phyloP scores from a whole-genome alignment of 2,329 filamentous ascomycete species.

The Zelopaecilomyces penicillatus region DNA sequence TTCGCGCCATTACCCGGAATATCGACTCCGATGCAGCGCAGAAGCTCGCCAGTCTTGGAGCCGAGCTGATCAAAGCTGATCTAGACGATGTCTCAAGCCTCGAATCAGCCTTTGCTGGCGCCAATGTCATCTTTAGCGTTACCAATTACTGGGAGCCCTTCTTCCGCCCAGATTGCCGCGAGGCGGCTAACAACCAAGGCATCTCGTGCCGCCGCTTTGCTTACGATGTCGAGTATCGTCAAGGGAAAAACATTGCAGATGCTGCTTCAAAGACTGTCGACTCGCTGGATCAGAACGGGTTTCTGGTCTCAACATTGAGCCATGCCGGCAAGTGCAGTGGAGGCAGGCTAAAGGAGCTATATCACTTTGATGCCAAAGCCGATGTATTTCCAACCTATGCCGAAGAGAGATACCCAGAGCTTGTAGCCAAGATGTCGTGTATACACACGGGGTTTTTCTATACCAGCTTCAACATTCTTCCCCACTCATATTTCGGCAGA shows the following conservation, averaged over 20 bases:
- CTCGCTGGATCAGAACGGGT: slow-evolving; percentile 37
- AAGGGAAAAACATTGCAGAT: slow-evolving; percentile 48
- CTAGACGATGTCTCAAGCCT: slow-evolving; percentile 33
- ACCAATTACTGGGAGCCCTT: slow-evolving; percentile 50
- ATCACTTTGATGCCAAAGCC: slow-evolving; percentile 46
- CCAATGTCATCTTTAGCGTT: slow-evolving; percentile 44
- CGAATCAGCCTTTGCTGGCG: slow-evolving; percentile 32
- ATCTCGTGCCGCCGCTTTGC: slow-evolving; percentile 35
- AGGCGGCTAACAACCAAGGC: slow-evolving; percentile 27
- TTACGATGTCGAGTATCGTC: slow-evolving; percentile 39
- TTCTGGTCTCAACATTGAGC: slow-evolving; percentile 44
- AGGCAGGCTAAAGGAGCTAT: slow-evolving; percentile 38
- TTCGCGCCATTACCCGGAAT: slow-evolving; percentile 41
- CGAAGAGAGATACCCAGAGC: slow-evolving; percentile 28
- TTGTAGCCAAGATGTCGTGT: slow-evolving; percentile 42
- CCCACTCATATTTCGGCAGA: slow-evolving; percentile 37
- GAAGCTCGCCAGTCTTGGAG: slow-evolving; percentile 31
- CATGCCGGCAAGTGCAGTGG: slow-evolving; percentile 37
- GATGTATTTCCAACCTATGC: slow-evolving; percentile 41
- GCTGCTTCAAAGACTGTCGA: slow-evolving; percentile 36
- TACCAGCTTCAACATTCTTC: slow-evolving; percentile 38
- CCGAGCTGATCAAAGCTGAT: slow-evolving; percentile 36
- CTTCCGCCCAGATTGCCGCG: slow-evolving; percentile 33
- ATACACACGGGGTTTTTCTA: slow-evolving; percentile 43
- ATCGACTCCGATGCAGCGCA: slow-evolving; percentile 30